Base-by-base conservation (phyloP, 2,329 filamentous ascomycete species). In the Diaporthe ilicicola region DNA sequence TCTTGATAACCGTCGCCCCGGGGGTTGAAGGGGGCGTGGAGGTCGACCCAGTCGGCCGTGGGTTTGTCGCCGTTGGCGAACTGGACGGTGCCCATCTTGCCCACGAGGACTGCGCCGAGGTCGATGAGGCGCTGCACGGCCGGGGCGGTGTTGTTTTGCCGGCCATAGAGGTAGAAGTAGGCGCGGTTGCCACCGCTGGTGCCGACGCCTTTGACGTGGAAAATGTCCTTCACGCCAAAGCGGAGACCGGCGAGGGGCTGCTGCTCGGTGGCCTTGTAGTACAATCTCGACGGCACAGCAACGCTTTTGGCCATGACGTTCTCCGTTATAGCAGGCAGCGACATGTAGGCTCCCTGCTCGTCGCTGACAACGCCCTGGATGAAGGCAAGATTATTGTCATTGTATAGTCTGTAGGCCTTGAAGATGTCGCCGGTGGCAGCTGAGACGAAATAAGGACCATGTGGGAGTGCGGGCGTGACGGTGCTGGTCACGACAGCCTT, bases 181-280 rank as follows among this genome's bases (percentile, higher is more conserved):
- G 89, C 88, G 50, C 88, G 81, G 74, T 88, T 91, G 0, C 89
- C 89, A 68, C 86, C 85, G 5, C 83, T 83, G 0, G 85, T 89
- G 44, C 84, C 84, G 2, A 90, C 77, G 2, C 90, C 90, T 1
- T 74, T 74, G 2, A 77, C 71, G 3, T 73, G 83, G 75, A 85
- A 89, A 56, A 91, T 88, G 74, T 92, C 90, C 77, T 92, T 92
- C 68, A 92, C 83, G 0, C 85, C 89, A 0, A 92, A 77, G 22
- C 90, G 84, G 4, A 90, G 84, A 22, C 90, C 90, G 6, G 88
- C 86, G 0, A 92, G 81, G 0, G 89, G 89, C 75, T 88, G 85
- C n/a, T 84, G 81, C 0, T 78, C 75, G 0, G 86, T 88, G 55
- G 82, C 85, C 2, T 82, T 85, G 78, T 83, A 89, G 79, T 91